Evolutionary conservation across 805 yeast genomes (phyloP).

Genomic region (Spathaspora passalidarum): DNA sequence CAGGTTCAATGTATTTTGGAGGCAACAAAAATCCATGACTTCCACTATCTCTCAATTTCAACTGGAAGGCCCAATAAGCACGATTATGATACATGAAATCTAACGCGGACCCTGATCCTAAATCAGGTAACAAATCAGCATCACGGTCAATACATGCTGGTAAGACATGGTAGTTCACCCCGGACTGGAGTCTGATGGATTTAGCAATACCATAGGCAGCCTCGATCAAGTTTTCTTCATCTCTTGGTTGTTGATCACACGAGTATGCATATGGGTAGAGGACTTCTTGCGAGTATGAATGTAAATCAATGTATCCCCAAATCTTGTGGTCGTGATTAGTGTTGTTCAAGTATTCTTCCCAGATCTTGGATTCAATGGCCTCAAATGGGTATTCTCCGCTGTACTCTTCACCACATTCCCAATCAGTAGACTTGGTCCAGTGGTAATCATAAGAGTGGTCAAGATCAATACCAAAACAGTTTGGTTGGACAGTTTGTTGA

Average conservation of each 20-base stretch:
- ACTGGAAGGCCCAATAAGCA: slow-evolving; percentile 81
- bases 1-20: slow-evolving; percentile 64
- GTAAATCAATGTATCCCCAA: slow-evolving; percentile 77
- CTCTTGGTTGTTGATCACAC: slow-evolving; percentile 71
- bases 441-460: slow-evolving; percentile 81
- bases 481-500: slow-evolving; percentile 60
- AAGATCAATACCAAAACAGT: slow-evolving; percentile 80
- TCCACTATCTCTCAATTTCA: slow-evolving; percentile 80
- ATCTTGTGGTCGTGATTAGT: slow-evolving; percentile 57
- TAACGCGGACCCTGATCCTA: slow-evolving; percentile 77
- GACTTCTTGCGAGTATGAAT: slow-evolving; percentile 81
- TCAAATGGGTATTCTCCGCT: slow-evolving; percentile 73
- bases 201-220: slow-evolving; percentile 78
- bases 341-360: slow-evolving; percentile 36
- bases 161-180: slow-evolving; percentile 63
- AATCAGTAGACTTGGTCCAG: slow-evolving; percentile 58
- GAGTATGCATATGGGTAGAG: slow-evolving; percentile 81
- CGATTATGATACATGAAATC: slow-evolving; percentile 82
- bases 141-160: slow-evolving; percentile 82
- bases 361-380: slow-evolving; percentile 37
- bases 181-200: slow-evolving; percentile 61
- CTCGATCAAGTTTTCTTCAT: slow-evolving; percentile 76
- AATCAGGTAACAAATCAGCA: slow-evolving; percentile 65
- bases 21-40: slow-evolving; percentile 82
- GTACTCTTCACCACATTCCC: slow-evolving; percentile 83